These are phyloP conservation scores for Astrothelium macrocarpum DNA, from an alignment of 495 filamentous ascomycete species.

Conservation along the genomic window DNA sequence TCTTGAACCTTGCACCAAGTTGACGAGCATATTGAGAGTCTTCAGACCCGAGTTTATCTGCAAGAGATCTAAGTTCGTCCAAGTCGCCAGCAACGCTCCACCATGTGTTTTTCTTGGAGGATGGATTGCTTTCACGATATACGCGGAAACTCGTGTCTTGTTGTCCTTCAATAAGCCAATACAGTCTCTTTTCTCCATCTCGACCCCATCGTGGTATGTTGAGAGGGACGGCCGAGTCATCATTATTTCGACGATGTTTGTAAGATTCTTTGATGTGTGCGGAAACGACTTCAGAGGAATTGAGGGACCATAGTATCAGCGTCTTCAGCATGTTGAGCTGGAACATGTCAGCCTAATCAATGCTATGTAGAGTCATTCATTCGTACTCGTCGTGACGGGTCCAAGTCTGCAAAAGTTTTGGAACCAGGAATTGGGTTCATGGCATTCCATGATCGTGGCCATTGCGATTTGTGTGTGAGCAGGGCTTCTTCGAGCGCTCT, in stretches of 20 bases:
- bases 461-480: constrained; percentile 73
- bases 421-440: constrained; percentile 75
- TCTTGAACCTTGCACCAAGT: constrained; percentile 65
- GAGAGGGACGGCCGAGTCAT: constrained; percentile 85
- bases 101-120: constrained; percentile 69
- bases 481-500: constrained; percentile 92
- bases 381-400: constrained; percentile 31
- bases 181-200: constrained; percentile 82
- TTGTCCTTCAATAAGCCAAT: constrained; percentile 86
- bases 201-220: constrained; percentile 92
- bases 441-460: constrained; percentile 78
- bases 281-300: constrained; percentile 75
- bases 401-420: constrained; percentile 68
- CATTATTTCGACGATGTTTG: constrained; percentile 80
- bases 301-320: constrained; percentile 80
- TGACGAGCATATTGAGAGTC: constrained; percentile 66
- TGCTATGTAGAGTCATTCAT: not conserved
- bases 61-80: constrained; percentile 68
- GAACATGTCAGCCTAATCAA: constrained; percentile 14
- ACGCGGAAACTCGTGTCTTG: constrained; percentile 90
- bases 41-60: constrained; percentile 65
- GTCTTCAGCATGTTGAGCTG: constrained; percentile 74
- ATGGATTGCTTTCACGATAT: constrained; percentile 89
- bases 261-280: constrained; percentile 76
- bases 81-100: constrained; percentile 85